phyloP scores from a whole-genome alignment of 805 yeast species.

The Torulaspora indica region DNA sequence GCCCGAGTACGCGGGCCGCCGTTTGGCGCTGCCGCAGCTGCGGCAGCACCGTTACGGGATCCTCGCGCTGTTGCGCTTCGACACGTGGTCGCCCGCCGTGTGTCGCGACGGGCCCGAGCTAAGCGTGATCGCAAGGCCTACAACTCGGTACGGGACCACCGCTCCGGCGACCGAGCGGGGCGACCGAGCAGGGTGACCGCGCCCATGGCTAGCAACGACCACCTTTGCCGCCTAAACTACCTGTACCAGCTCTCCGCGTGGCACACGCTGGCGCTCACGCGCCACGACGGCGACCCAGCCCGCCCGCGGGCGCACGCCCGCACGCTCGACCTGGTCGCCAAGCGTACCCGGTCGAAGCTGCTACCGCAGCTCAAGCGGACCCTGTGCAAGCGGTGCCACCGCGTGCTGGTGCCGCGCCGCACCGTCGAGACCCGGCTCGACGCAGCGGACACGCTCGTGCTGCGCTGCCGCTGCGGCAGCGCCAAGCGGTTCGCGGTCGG shows the following conservation, averaged over 20 bases:
- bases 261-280: constrained; percentile 31
- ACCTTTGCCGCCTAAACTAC: constrained; percentile 54
- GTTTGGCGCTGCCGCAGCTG: constrained; percentile 7
- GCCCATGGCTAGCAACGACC: constrained; percentile 49
- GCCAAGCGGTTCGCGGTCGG: constrained; percentile 63
- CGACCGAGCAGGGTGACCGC: constrained; percentile 41
- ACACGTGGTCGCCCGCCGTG: constrained; percentile 12
- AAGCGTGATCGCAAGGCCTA: not conserved
- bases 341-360: constrained; percentile 60
- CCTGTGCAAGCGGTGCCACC: constrained; percentile 62
- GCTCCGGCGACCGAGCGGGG: constrained; percentile 1
- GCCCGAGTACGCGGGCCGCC: constrained; percentile 4
- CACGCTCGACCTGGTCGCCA: constrained; percentile 56
- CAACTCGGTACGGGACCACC: not conserved
- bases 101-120: constrained; percentile 8
- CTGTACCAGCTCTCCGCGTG: constrained; percentile 51
- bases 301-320: constrained; percentile 55
- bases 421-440: constrained; percentile 21
- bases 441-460: constrained; percentile 43
- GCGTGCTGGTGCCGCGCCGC: constrained; percentile 43
- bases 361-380: constrained; percentile 63
- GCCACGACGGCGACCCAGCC: constrained; percentile 22
- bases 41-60: constrained; percentile 18
- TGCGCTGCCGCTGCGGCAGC: constrained; percentile 51
- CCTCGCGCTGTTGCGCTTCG: constrained; percentile 17